A percentile compares a stretch with the other conserved stretches of the same genome.
These are phyloP conservation scores for Candida krabiensis DNA, from an alignment of 805 yeast genomes.

Conservation along the genomic window DNA sequence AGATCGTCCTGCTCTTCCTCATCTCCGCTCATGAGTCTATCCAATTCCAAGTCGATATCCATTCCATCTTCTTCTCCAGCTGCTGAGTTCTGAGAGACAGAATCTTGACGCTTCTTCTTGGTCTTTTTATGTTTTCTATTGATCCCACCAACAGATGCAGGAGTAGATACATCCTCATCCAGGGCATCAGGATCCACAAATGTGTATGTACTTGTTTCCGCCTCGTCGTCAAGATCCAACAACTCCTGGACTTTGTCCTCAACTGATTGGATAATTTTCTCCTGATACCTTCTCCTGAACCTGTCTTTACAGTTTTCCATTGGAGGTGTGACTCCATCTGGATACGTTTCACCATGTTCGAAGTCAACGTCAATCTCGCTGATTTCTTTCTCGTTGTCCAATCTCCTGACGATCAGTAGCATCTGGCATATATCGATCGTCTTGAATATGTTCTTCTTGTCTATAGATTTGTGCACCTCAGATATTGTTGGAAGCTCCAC, in stretches of 20 bases:
- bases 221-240: conserved; percentile 73
- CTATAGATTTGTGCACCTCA: conserved; percentile 87
- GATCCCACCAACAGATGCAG: conserved; percentile 12
- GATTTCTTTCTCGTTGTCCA: conserved; percentile 46
- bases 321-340: conserved; percentile 86
- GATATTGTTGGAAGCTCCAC: conserved; percentile 88
- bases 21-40: conserved; percentile 23
- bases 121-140: conserved; percentile 18
- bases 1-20: conserved; percentile 17
- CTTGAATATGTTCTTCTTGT: conserved; percentile 83
- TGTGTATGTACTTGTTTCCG: conserved; percentile 78
- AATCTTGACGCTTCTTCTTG: conserved; percentile 21
- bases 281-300: conserved; percentile 68
- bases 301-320: conserved; percentile 69
- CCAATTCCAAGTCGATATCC: conserved; percentile 33
- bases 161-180: conserved; percentile 35
- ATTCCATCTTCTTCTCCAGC: conserved; percentile 34
- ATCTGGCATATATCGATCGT: conserved; percentile 86
- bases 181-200: conserved; percentile 56
- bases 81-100: conserved; percentile 3
- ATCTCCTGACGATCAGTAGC: conserved; percentile 64
- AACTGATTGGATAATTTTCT: conserved; percentile 70
- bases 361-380: conserved; percentile 42
- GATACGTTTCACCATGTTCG: conserved; percentile 44
- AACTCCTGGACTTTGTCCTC: conserved; percentile 79